These are phyloP conservation scores for Colletotrichum spinosum DNA, from an alignment of 2,329 filamentous ascomycete genomes.

Conservation along the genomic window DNA sequence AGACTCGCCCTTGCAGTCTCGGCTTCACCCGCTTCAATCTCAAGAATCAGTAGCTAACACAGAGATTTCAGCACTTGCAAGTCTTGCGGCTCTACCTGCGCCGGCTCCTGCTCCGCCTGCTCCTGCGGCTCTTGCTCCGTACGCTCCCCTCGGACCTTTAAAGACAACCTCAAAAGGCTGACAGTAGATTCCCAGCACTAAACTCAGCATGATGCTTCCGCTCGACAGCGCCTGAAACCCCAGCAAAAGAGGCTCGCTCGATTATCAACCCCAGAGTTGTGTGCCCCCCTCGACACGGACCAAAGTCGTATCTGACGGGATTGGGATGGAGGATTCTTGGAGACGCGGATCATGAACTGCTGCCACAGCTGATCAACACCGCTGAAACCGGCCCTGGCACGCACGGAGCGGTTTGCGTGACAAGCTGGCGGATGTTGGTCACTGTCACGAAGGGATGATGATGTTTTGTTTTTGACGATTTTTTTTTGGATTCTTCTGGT, in stretches of 20 bases:
- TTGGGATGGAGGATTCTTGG: conserved; percentile 9
- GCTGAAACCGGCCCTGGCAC: background rate
- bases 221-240: conserved; percentile 1
- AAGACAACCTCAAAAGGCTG: background rate
- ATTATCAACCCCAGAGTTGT: conserved; percentile 18
- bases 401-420: too few species aligned
- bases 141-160: background rate
- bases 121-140: conserved; percentile 38
- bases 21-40: background rate
- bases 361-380: conserved; percentile 3
- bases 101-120: conserved; percentile 37
- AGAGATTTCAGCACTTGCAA: conserved; percentile 32
- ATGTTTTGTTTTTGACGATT: too few species aligned
- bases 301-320: conserved; percentile 25
- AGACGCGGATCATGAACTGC: conserved; percentile 13
- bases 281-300: conserved; percentile 33
- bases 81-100: conserved; percentile 37
- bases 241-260: conserved; percentile 32
- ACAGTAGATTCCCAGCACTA: conserved; percentile 20
- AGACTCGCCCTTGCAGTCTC: background rate
- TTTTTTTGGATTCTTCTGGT: too few species aligned
- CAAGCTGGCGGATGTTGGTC: too few species aligned
- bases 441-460: too few species aligned
- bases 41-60: background rate
- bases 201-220: conserved; percentile 26